A percentile compares a stretch with the other conserved stretches of the same genome.
Evolutionary conservation across 1,284 basidiomycete species (phyloP).

Genomic region (Cutaneotrichosporon dermatis): DNA sequence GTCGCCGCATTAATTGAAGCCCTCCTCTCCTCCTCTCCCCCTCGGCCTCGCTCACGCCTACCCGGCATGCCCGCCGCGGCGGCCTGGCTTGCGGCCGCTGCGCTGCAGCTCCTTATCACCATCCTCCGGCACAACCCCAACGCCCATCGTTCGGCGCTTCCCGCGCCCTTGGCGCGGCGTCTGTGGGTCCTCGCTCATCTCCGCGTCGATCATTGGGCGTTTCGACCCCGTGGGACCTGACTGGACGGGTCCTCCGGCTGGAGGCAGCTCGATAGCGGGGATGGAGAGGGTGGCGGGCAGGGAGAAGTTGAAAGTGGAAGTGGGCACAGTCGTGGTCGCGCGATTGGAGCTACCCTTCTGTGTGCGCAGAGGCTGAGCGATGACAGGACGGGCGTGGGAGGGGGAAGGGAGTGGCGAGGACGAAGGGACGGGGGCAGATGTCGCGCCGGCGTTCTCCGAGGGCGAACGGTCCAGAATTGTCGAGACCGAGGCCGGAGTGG

Average conservation of each 20-base stretch:
- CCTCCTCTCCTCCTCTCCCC: too few species aligned
- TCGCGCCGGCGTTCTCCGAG: not conserved
- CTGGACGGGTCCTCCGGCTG: conserved; percentile 10
- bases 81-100: not conserved
- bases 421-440: not conserved
- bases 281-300: conserved; percentile 8
- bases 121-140: not conserved
- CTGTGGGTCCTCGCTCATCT: conserved; percentile 13
- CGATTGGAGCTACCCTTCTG: not conserved
- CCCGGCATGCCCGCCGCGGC: not conserved
- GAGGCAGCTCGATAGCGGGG: conserved; percentile 5
- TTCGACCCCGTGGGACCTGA: conserved; percentile 13
- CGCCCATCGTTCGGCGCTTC: conserved; percentile 13
- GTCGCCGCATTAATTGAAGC: too few species aligned
- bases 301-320: conserved; percentile 18
- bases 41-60: too few species aligned
- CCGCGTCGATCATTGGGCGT: conserved; percentile 19
- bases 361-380: not conserved
- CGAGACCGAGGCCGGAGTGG: not conserved
- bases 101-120: not conserved
- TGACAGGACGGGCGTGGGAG: not conserved
- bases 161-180: conserved; percentile 11
- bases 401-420: conserved; percentile 12
- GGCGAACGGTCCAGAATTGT: conserved; percentile 9
- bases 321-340: not conserved